phyloP scores from a whole-genome alignment of 805 yeast species.

The Ogataea glucozyma region DNA sequence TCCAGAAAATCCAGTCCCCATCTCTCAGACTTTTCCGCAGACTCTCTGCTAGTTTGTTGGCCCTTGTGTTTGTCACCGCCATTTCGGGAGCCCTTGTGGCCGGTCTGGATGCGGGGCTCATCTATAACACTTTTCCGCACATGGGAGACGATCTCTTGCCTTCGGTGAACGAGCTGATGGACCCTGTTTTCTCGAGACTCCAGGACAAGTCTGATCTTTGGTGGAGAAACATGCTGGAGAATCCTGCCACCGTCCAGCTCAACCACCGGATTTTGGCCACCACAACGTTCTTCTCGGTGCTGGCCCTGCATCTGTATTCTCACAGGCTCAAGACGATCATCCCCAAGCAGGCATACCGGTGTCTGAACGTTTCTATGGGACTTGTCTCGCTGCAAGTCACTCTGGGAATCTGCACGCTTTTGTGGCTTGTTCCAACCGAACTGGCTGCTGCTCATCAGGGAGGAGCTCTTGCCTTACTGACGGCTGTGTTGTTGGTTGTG shows the following conservation, averaged over 20 bases:
- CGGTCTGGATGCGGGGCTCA: slow-evolving; percentile 95
- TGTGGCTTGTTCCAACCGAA: slow-evolving; percentile 88
- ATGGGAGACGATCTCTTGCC: slow-evolving; percentile 91
- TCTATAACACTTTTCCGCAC: slow-evolving; percentile 93
- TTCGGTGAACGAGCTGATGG: slow-evolving; percentile 72
- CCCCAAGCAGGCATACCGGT: slow-evolving; percentile 57
- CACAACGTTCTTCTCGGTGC: slow-evolving; percentile 70
- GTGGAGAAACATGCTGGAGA: slow-evolving; percentile 93
- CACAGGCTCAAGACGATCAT: slow-evolving; percentile 51
- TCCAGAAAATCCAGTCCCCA: slow-evolving; percentile 63
- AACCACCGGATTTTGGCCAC: slow-evolving; percentile 85
- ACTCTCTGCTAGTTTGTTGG: slow-evolving; percentile 56
- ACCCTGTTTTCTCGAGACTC: slow-evolving; percentile 66
- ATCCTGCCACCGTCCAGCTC: slow-evolving; percentile 94
- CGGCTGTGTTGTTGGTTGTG: slow-evolving; percentile 68
- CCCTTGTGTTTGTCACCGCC: slow-evolving; percentile 81
- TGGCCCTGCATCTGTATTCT: slow-evolving; percentile 72
- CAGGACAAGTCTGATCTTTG: slow-evolving; percentile 69
- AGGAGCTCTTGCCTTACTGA: slow-evolving; percentile 87
- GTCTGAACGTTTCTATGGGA: slow-evolving; percentile 75
- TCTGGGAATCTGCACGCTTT: slow-evolving; percentile 81
- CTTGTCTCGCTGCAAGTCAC: slow-evolving; percentile 79
- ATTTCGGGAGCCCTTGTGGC: slow-evolving; percentile 99
- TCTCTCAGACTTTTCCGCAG: slow-evolving; percentile 57
- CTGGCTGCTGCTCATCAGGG: slow-evolving; percentile 97